Evolutionary conservation across 208 protist species (phyloP).

Genomic region (Leptomonas seymouri): DNA sequence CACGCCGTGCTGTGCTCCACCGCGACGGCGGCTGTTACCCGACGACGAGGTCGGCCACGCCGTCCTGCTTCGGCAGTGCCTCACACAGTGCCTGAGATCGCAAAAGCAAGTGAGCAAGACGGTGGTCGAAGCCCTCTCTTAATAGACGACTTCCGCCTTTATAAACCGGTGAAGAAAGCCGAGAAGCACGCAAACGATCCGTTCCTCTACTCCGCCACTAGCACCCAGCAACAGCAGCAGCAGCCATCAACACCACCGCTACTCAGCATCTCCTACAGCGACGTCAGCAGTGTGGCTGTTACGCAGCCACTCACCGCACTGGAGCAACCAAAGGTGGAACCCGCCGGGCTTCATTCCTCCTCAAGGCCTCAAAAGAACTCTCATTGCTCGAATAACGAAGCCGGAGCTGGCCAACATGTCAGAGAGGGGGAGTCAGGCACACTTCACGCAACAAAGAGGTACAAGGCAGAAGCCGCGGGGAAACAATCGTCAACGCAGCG

Average conservation of each 20-base stretch:
- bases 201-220: constrained; percentile 6
- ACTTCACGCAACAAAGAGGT: too few relatives aligned
- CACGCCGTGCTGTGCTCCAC: constrained; percentile 41
- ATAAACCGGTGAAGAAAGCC: not conserved
- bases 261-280: not conserved
- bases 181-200: not conserved
- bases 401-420: too few relatives aligned
- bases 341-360: not conserved
- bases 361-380: not conserved
- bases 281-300: not conserved
- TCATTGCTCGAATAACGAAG: not conserved
- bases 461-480: too few relatives aligned
- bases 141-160: not conserved
- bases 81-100: not conserved
- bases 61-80: not conserved
- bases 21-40: constrained; percentile 18
- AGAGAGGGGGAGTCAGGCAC: too few relatives aligned
- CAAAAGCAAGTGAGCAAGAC: not conserved
- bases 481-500: too few relatives aligned
- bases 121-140: not conserved
- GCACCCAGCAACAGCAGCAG: not conserved
- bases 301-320: constrained; percentile 11
- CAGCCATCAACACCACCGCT: not conserved
- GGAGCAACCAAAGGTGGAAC: not conserved
- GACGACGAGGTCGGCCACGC: constrained; percentile 8